Evolutionary conservation across 768 basidiomycete species (phyloP).

Genomic region (Boletus insuetus): DNA sequence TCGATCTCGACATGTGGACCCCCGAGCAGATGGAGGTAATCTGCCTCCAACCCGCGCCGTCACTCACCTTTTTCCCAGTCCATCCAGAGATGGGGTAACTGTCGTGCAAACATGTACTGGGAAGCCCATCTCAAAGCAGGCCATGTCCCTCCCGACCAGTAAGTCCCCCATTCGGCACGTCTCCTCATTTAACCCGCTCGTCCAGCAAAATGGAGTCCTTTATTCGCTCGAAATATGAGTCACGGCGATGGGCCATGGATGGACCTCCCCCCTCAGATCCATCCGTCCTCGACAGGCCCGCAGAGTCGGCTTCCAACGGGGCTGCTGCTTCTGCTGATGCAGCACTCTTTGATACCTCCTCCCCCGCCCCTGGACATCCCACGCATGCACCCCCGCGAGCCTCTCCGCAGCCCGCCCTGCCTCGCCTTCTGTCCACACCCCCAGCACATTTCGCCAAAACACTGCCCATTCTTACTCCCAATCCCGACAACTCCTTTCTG

Average conservation of each 20-base stretch:
- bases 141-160: conserved; percentile 95
- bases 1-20: conserved; percentile 97
- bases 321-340: neutral
- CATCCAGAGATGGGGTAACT: conserved; percentile 94
- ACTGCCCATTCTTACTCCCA: conserved; percentile 17
- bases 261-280: conserved; percentile 84
- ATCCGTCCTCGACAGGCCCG: conserved; percentile 58
- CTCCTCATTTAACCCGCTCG: neutral
- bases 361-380: neutral
- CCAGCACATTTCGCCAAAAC: conserved; percentile 23
- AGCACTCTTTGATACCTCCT: conserved; percentile 8
- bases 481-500: conserved; percentile 27
- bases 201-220: conserved; percentile 95
- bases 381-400: conserved; percentile 13
- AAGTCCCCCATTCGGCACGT: conserved; percentile 32
- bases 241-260: conserved; percentile 89
- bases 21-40: conserved; percentile 93
- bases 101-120: conserved; percentile 92
- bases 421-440: conserved; percentile 26
- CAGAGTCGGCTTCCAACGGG: conserved; percentile 12
- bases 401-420: conserved; percentile 28
- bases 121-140: conserved; percentile 92
- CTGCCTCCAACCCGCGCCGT: neutral
- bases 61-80: conserved; percentile 40
- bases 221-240: conserved; percentile 96